A percentile compares a stretch with the other conserved stretches of the same genome.
phyloP scores from a whole-genome alignment of 805 yeast genomes.

The Candida nonsorbophila region DNA sequence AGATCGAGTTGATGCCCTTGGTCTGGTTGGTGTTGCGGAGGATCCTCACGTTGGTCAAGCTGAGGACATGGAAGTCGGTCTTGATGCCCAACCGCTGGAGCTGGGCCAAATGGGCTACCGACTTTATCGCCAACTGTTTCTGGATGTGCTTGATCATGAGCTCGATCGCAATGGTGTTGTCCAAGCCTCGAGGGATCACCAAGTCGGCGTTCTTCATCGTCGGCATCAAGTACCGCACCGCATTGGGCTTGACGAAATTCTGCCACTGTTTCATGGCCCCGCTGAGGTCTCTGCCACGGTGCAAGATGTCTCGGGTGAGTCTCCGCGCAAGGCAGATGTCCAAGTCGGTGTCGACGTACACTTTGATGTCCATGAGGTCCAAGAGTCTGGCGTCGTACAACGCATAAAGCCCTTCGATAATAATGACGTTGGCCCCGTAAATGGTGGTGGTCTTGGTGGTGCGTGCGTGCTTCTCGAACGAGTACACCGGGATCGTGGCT shows the following conservation, averaged over 20 bases:
- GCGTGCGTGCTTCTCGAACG: constrained; percentile 64
- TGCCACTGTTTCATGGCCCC: constrained; percentile 92
- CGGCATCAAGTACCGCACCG: constrained; percentile 67
- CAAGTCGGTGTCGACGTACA: constrained; percentile 89
- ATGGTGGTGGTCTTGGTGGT: constrained; percentile 67
- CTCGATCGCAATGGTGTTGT: constrained; percentile 73
- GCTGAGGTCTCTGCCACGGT: constrained; percentile 76
- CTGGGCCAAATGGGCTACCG: constrained; percentile 60
- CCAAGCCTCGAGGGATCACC: constrained; percentile 86
- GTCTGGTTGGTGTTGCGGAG: constrained; percentile 60
- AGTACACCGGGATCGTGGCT: constrained; percentile 42
- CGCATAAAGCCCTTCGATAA: constrained; percentile 88
- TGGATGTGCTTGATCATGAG: constrained; percentile 75
- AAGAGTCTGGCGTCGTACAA: constrained; percentile 64
- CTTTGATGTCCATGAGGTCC: constrained; percentile 76
- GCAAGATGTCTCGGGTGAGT: constrained; percentile 77
- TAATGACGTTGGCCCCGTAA: constrained; percentile 91
- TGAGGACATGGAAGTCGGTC: constrained; percentile 21
- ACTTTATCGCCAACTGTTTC: constrained; percentile 62
- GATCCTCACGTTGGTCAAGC: constrained; percentile 25
- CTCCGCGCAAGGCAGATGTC: constrained; percentile 91
- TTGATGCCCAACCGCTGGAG: constrained; percentile 52
- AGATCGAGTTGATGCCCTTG: constrained; percentile 63
- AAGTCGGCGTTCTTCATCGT: constrained; percentile 79
- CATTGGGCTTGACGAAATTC: constrained; percentile 85